A percentile compares a stretch with the other conserved stretches of the same genome.
Conservation (phyloP, 441 rosid genomes). For the Manihot esculenta region DNA sequence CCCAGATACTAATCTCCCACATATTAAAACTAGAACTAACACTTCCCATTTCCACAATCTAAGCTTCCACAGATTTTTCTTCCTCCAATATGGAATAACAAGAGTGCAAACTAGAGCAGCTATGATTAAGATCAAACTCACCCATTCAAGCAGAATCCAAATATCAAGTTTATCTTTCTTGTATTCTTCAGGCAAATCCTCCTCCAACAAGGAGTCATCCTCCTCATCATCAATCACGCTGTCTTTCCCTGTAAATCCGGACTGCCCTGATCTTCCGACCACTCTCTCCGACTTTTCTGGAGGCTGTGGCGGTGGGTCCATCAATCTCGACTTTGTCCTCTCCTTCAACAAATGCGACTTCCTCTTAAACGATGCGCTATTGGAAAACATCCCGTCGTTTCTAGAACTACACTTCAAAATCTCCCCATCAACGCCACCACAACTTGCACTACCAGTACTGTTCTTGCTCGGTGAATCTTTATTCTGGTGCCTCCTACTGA, state of each 20-base stretch:
- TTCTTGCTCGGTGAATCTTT: conserved; percentile 16
- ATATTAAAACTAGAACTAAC: conserved; percentile 58
- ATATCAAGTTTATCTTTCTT: conserved; percentile 35
- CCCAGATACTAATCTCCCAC: conserved; percentile 86
- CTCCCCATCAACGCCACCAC: conserved; percentile 16
- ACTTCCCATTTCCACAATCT: conserved; percentile 81
- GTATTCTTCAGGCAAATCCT: conserved; percentile 66
- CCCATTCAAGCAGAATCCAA: conserved; percentile 57
- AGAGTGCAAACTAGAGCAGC: conserved; percentile 47
- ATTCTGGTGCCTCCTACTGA: conserved; percentile 22
- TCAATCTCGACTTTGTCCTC: conserved; percentile 57
- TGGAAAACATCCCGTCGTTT: conserved; percentile 28
- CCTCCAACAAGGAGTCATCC: conserved; percentile 53
- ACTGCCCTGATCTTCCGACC: conserved; percentile 48
- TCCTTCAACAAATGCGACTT: conserved; percentile 38
- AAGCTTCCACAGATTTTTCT: conserved; percentile 47
- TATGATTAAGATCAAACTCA: conserved; percentile 52
- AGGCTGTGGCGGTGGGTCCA: conserved; percentile 47
- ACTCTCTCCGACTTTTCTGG: conserved; percentile 36
- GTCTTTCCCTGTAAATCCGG: conserved; percentile 49
- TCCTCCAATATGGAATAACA: conserved; percentile 30
- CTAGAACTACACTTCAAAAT: conserved; percentile 41
- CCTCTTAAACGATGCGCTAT: conserved; percentile 37
- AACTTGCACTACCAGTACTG: conserved; percentile 14
- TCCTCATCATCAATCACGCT: conserved; percentile 46